phyloP scores from a whole-genome alignment of 2,329 filamentous ascomycete genomes.

The Xylariales sp. region DNA sequence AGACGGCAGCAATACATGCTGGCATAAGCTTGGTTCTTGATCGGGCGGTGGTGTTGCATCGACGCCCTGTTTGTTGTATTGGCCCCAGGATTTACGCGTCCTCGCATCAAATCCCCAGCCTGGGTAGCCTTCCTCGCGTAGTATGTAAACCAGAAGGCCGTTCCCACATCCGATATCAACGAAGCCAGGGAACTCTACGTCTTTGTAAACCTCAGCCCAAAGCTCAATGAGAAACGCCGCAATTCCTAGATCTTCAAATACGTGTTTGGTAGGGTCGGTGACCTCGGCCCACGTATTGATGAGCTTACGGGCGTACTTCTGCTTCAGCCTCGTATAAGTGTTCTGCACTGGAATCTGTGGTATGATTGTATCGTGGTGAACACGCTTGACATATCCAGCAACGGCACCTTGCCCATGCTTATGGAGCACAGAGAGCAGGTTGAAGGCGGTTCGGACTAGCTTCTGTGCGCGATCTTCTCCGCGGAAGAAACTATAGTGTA shows the following conservation, averaged over 20 bases:
- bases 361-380: conserved; percentile 78
- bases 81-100: conserved; percentile 77
- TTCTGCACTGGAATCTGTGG: conserved; percentile 75
- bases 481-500: conserved; percentile 56
- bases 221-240: conserved; percentile 90
- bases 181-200: conserved; percentile 70
- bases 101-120: conserved; percentile 94
- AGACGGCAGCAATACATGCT: conserved; percentile 45
- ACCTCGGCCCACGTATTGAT: conserved; percentile 78
- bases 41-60: conserved; percentile 13
- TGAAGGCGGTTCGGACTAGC: conserved; percentile 62
- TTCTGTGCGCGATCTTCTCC: conserved; percentile 32
- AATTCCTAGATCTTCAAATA: conserved; percentile 91
- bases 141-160: conserved; percentile 79
- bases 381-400: conserved; percentile 71
- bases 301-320: conserved; percentile 67
- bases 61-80: conserved; percentile 50
- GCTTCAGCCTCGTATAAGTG: conserved; percentile 76
- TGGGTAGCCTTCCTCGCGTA: conserved; percentile 72
- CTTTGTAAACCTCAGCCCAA: conserved; percentile 77
- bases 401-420: conserved; percentile 67
- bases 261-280: conserved; percentile 85
- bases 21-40: conserved; percentile 30
- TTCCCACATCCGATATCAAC: conserved; percentile 97
- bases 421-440: conserved; percentile 63